A percentile compares a stretch with the other conserved stretches of the same genome.
Evolutionary conservation across 441 rosid genomes (phyloP).

Genomic region (Mallotus japonicus): DNA sequence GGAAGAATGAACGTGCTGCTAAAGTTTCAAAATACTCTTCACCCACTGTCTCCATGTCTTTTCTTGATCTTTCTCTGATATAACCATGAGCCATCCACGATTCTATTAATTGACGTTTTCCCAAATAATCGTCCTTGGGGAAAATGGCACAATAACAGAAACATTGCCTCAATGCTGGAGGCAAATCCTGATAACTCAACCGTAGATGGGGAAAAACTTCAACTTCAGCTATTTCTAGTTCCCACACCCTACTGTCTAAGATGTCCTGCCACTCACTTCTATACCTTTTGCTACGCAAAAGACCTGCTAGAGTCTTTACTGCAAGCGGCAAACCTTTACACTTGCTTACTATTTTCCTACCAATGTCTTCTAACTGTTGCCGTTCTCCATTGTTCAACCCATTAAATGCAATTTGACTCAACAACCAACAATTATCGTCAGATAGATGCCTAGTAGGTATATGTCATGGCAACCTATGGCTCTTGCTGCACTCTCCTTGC

Average conservation of each 20-base stretch:
- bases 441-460: too few species aligned
- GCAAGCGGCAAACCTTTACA: not conserved
- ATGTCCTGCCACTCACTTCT: not conserved
- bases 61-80: not conserved
- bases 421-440: too few species aligned
- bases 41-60: not conserved
- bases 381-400: not conserved
- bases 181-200: conserved; percentile 1
- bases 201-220: not conserved
- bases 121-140: not conserved
- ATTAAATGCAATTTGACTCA: not conserved
- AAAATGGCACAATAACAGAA: conserved; percentile 11
- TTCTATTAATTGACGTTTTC: not conserved
- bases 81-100: conserved; percentile 5
- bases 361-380: not conserved
- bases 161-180: not conserved
- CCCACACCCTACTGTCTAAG: not conserved
- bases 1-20: not conserved
- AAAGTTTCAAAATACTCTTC: not conserved
- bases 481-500: too few species aligned
- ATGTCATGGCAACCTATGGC: too few species aligned
- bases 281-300: not conserved
- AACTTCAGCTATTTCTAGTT: not conserved
- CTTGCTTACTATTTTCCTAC: not conserved
- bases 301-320: not conserved